phyloP scores from a whole-genome alignment of 306 rosid genomes.

The Prosopis cineraria region DNA sequence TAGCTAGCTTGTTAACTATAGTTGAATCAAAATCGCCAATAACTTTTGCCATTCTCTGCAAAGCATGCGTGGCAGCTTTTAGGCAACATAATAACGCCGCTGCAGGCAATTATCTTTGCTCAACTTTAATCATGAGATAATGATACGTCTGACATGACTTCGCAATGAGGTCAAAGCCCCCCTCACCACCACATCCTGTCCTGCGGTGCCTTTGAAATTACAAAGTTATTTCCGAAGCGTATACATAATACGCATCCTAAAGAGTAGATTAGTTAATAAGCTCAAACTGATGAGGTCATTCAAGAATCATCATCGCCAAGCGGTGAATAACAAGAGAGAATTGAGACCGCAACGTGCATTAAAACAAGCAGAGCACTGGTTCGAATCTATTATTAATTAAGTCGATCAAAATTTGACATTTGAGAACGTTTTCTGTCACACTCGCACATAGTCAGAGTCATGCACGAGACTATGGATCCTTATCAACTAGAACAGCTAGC shows the following conservation, averaged over 20 bases:
- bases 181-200: too few species aligned
- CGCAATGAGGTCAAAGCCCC: conserved; percentile 14
- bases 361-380: not conserved
- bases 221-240: too few species aligned
- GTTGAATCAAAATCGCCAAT: conserved; percentile 1
- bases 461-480: not conserved
- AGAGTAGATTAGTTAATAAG: too few species aligned
- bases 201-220: not conserved
- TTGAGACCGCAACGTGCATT: too few species aligned
- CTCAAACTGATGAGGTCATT: not conserved
- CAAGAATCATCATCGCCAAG: not conserved
- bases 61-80: conserved; percentile 35
- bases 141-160: conserved; percentile 27
- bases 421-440: not conserved
- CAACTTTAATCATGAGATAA: conserved; percentile 27
- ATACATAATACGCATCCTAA: too few species aligned
- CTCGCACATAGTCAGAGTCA: not conserved
- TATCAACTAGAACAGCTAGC: too few species aligned
- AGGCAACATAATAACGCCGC: not conserved
- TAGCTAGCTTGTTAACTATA: not conserved
- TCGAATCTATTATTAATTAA: conserved; percentile 2
- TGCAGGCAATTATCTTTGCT: conserved; percentile 10
- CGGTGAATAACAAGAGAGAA: not conserved
- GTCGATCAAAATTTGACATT: conserved; percentile 1
- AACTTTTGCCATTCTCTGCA: conserved; percentile 28